A percentile compares a stretch with the other conserved stretches of the same genome.
phyloP scores from a whole-genome alignment of 495 filamentous ascomycete genomes.

The Lindgomyces ingoldianus region DNA sequence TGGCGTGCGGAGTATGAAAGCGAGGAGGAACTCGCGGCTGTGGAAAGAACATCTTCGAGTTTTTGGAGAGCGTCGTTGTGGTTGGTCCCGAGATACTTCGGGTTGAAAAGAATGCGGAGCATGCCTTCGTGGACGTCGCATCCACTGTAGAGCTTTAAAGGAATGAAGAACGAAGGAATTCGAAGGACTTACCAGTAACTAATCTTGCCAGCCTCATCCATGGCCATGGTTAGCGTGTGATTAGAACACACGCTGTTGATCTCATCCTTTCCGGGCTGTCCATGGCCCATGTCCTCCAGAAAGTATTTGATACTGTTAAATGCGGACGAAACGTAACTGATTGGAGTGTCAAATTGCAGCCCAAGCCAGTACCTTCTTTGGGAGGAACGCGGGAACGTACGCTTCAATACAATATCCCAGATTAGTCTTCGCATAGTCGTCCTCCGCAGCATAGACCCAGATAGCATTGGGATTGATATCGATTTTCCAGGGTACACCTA shows the following conservation, averaged over 20 bases:
- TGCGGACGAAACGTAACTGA: slow-evolving; percentile 51
- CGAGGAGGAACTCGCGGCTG: slow-evolving; percentile 39
- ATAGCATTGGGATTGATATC: slow-evolving; percentile 52
- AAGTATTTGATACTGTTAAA: slow-evolving; percentile 48
- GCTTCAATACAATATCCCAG: slow-evolving; percentile 50
- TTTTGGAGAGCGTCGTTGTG: slow-evolving; percentile 44
- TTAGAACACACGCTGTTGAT: slow-evolving; percentile 51
- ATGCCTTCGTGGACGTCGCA: slow-evolving; percentile 50
- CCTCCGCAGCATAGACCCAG: slow-evolving; percentile 53
- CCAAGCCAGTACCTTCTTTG: too few relatives aligned
- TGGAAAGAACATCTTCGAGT: slow-evolving; percentile 50
- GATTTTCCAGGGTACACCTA: slow-evolving; percentile 53
- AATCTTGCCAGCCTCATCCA: slow-evolving; percentile 49
- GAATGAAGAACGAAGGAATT: not conserved
- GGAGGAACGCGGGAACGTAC: too few relatives aligned
- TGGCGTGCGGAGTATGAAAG: slow-evolving; percentile 51
- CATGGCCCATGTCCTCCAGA: slow-evolving; percentile 32
- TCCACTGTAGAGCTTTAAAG: slow-evolving; percentile 39
- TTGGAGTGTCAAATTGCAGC: not conserved
- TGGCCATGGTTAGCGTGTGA: slow-evolving; percentile 52
- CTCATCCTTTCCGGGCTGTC: slow-evolving; percentile 47
- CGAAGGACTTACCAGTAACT: slow-evolving; percentile 34
- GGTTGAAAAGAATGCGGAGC: slow-evolving; percentile 52
- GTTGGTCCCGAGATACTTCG: slow-evolving; percentile 50
- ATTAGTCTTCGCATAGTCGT: slow-evolving; percentile 49